Evolutionary conservation across 345 rosid species (phyloP), one percentile per base, ranked within the genome.

Genomic region (Noccaea caerulescens): DNA sequence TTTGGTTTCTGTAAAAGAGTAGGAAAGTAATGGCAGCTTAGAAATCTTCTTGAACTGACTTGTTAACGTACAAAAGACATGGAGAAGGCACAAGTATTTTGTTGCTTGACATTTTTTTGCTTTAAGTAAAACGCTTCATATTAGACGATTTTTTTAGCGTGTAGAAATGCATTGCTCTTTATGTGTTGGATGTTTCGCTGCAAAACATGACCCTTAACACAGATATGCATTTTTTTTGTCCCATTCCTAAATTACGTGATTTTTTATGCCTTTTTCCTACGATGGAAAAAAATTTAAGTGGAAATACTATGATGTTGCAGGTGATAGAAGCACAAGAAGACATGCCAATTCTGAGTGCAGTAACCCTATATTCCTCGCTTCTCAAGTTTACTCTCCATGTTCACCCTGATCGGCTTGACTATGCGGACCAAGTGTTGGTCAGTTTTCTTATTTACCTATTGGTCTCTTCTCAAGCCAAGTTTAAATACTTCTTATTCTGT

Each of bases 361-460:
- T 92, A 77, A 87, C 96, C 63, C 80, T 92, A 64, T 95, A 92
- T 83, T 95, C 97, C 7, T 92, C 98, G 73, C 99, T 95, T 80
- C 97, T 92, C 54, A 95, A 88, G 49, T 95, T 95, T 80, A 92
- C 97, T 44, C 97, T 95, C 47, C 96, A 92, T 80, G 99, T 95
- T 70, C 99, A 95, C 74, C 99, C 99, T 34, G 99, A 95, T 66
- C 93, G 99, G 60, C 91, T 95, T 71, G 98, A 95, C 78, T 92
- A 95, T 82, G 98, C 97, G 10, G 99, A 95, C 80, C 96, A 95
- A 95, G 99, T 76, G 50, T 43, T 76, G 80, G 80, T 76, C 59
- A 64, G 80, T 64, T 42, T 69, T 58, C 67, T 57, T 64, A 72
- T 47, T 25, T 37, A 34, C 65, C 5, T 38, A 45, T 45, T 64